Evolutionary conservation across 148 eudicot genomes (phyloP), one percentile per base, ranked within the genome.

Genomic region (Camellia lanceoleosa): DNA sequence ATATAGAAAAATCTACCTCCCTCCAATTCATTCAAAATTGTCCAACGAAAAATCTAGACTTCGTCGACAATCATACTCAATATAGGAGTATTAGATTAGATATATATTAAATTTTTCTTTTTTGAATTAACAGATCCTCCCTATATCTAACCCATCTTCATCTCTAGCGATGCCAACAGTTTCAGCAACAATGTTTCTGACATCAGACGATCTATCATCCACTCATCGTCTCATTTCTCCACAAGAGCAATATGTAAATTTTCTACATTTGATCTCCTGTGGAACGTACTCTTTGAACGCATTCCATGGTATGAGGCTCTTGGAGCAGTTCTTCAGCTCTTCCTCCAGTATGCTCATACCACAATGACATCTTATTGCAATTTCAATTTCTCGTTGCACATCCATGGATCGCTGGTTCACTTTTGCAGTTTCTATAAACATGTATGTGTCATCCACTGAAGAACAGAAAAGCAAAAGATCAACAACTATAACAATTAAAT

Each of bases 291-390:
- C 3, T 90, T 38, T 73, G 51, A 79, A 90, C 87, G 74, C 99
- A 92, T 76, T 92, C 89, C 68, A 89, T 20, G 47, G 87, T 79
- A 23, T 93, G 88, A 66, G 99, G 97, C 63, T 89, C 83, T 30
- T 73, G 78, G 12, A 87, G 89, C 5, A 68, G 18, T 68, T 90
- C 89, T 66, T 86, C 94, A 14, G 67, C 81, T 85, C 75, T 65
- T 23, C 23, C 23, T 86, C 98, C 91, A 20, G 92, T 91, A 82
- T 96, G 99, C 80, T 96, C 99, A n/a, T 90, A 90, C 99, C 99
- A 96, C 67, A 96, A 79, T 52, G 97, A 92, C 91, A 84, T 85
- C 30, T 0, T 23, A 23, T 23, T 23, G 23, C 23, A 23, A 23
- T 23, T 23, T 23, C 23, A 23, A 0, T 23, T 23, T 23, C 23